Percentiles rank a stretch among this genome's conserved stretches.
Evolutionary conservation across 768 basidiomycete species (phyloP).

Genomic region (Lyophyllum atratum): DNA sequence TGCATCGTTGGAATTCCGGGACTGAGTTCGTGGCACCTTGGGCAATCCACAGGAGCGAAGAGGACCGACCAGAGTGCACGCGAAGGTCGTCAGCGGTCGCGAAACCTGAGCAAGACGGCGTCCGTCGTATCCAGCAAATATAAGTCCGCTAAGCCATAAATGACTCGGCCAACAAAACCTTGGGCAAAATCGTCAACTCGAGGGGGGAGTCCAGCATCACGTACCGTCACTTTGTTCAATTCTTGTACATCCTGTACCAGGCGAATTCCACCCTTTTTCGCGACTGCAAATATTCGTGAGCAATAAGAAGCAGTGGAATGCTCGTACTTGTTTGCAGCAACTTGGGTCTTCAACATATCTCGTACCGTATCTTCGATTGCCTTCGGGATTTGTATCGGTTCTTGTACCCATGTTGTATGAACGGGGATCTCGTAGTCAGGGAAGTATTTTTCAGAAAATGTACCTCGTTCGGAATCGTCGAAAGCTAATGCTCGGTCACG

Average conservation of each 20-base stretch:
- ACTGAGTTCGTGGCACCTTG: constrained; percentile 37
- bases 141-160: constrained; percentile 9
- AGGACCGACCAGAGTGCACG: constrained; percentile 25
- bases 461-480: constrained; percentile 27
- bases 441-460: constrained; percentile 29
- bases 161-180: constrained; percentile 1
- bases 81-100: constrained; percentile 34
- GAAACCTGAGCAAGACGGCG: constrained; percentile 24
- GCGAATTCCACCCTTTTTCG: constrained; percentile 29
- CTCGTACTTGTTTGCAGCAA: constrained; percentile 23
- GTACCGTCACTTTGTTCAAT: constrained; percentile 26
- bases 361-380: constrained; percentile 22
- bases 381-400: constrained; percentile 27
- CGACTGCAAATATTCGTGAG: constrained; percentile 23
- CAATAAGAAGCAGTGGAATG: constrained; percentile 22
- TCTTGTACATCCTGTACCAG: constrained; percentile 33
- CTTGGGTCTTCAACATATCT: constrained; percentile 21
- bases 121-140: constrained; percentile 11
- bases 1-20: constrained; percentile 31
- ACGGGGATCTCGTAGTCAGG: constrained; percentile 33
- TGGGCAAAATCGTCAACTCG: constrained; percentile 12
- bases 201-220: constrained; percentile 1
- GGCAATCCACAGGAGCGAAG: constrained; percentile 21
- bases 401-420: constrained; percentile 32
- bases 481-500: constrained; percentile 21